Evolutionary conservation across 169 alveolate species (phyloP).

Genomic region (Plasmodium gaboni): DNA sequence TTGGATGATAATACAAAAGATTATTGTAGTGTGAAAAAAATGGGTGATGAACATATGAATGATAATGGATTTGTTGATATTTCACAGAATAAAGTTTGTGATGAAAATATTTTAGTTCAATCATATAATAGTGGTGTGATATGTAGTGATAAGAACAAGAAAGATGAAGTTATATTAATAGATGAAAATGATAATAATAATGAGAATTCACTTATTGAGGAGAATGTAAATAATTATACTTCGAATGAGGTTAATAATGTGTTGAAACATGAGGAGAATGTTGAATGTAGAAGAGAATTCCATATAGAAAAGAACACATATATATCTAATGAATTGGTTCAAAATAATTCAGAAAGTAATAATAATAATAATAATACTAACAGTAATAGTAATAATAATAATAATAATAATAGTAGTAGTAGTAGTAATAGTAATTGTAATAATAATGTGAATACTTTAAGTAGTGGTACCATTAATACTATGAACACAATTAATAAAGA

Average conservation of each 20-base stretch:
- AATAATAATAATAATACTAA: not conserved
- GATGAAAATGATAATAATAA: not conserved
- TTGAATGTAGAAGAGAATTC: too few relatives aligned
- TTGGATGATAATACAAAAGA: slow-evolving; percentile 1
- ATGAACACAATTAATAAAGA: not conserved
- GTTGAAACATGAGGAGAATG: too few relatives aligned
- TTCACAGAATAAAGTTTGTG: not conserved
- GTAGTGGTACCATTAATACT: not conserved
- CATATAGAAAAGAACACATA: too few relatives aligned
- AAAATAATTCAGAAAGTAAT: not conserved
- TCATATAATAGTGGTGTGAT: not conserved
- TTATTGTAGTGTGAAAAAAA: not conserved
- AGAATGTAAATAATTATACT: not conserved
- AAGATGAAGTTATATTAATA: not conserved
- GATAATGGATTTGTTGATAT: not conserved
- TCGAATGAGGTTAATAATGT: too few relatives aligned
- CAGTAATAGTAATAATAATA: not conserved
- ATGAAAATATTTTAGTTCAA: not conserved
- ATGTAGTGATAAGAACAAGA: not conserved
- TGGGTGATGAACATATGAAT: not conserved
- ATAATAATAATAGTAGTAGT: not conserved
- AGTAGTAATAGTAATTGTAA: not conserved
- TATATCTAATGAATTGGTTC: too few relatives aligned
- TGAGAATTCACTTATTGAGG: not conserved
- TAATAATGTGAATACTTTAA: not conserved